Percentiles rank a stretch among this genome's conserved stretches.
Conservation (phyloP, 345 rosid genomes). For the Eucalyptus erythrocorys region DNA sequence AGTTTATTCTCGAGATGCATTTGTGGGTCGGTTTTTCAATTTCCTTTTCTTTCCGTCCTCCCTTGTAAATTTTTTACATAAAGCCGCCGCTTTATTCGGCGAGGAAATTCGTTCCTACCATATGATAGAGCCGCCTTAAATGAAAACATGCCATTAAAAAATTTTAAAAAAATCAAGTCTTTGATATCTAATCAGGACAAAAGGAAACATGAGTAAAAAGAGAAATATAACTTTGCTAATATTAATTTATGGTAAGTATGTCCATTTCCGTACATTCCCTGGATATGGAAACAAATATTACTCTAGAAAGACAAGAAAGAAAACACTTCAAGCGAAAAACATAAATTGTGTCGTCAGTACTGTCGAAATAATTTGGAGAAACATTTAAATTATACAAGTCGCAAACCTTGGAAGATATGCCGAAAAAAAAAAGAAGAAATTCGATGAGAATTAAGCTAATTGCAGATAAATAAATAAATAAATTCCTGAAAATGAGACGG, state of each 20-base stretch:
- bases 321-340: no score
- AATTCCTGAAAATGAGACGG: not conserved
- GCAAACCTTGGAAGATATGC: not conserved
- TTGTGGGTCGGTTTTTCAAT: not conserved
- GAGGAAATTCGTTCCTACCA: not conserved
- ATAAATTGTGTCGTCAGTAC: fast-evolving
- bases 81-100: not conserved
- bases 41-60: not conserved
- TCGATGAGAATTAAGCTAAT: not conserved
- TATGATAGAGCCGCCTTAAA: not conserved
- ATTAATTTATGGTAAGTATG: not conserved
- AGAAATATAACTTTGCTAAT: not conserved
- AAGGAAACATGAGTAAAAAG: not conserved
- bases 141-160: not conserved
- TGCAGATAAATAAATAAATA: not conserved
- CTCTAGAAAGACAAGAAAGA: no score
- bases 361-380: not conserved
- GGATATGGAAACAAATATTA: not conserved
- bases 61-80: not conserved
- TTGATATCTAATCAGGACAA: not conserved
- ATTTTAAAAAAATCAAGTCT: not conserved
- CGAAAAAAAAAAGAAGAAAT: not conserved
- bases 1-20: not conserved
- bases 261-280: not conserved
- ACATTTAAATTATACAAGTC: not conserved